These are phyloP conservation scores for Pterulicium gracile DNA, from an alignment of 1,284 basidiomycete genomes.

Conservation along the genomic window DNA sequence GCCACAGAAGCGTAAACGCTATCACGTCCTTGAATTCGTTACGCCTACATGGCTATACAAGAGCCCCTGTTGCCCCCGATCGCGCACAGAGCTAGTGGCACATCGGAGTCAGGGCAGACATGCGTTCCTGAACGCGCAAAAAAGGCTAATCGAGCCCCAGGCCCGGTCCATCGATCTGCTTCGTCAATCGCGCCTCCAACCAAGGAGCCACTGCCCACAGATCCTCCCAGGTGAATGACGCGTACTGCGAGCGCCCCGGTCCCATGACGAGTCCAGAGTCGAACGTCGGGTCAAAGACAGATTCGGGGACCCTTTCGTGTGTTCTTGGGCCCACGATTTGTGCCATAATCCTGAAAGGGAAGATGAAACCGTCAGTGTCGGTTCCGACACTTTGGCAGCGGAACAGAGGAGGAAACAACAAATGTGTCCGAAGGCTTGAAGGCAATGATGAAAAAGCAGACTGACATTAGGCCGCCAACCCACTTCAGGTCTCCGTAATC, in stretches of 20 bases:
- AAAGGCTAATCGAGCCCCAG: too few relatives aligned
- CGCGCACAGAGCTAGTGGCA: too few relatives aligned
- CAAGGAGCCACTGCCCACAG: slow-evolving; percentile 64
- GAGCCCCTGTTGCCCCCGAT: too few relatives aligned
- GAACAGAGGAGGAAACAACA: neutral
- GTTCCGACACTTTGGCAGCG: too few relatives aligned
- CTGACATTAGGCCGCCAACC: slow-evolving; percentile 65
- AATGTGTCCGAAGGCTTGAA: too few relatives aligned
- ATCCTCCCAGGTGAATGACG: slow-evolving; percentile 60
- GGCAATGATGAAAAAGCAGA: slow-evolving; percentile 9
- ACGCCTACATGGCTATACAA: too few relatives aligned
- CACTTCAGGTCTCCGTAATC: slow-evolving; percentile 50
- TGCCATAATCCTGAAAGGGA: slow-evolving; percentile 41
- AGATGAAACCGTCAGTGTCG: slow-evolving; percentile 8
- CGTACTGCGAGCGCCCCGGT: slow-evolving; percentile 44
- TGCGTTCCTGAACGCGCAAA: too few relatives aligned
- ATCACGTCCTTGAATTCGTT: too few relatives aligned
- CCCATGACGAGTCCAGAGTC: slow-evolving; percentile 40
- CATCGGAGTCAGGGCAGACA: too few relatives aligned
- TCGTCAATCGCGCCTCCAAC: slow-evolving; percentile 54
- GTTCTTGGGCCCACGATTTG: slow-evolving; percentile 44
- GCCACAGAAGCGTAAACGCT: too few relatives aligned
- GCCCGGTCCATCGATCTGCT: slow-evolving; percentile 55
- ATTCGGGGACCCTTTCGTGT: slow-evolving; percentile 23
- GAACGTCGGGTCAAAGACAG: slow-evolving; percentile 21